Evolutionary conservation across 805 yeast species (phyloP), one percentile per base, ranked within the genome.

Genomic region (Kazachstania taianensis): DNA sequence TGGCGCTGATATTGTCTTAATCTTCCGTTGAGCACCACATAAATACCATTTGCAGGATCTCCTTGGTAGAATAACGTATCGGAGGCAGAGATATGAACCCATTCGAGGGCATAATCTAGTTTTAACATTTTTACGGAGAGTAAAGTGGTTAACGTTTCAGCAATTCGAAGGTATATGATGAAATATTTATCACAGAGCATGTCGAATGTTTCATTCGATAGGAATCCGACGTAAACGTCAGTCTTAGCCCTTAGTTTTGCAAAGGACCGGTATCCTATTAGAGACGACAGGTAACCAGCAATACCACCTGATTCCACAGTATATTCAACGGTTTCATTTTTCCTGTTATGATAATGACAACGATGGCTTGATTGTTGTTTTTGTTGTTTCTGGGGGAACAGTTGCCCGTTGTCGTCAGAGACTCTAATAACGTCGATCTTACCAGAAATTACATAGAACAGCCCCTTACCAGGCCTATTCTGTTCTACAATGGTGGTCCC

Each of bases 1-100:
- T 41, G 35, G 10, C 40, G 33, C 32, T 45, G 55, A 14, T 78
- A 64, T 4, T 86, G 80, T 32, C 96, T 66, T 44, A 87, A 67
- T 36, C 97, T 70, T 5, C 97, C 97, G 59, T 85, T 87, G 19
- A 89, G 58, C 1, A 89, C 92, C 29, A 87, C 75, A 50, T 85
- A 89, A 26, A 89, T 82, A 15, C 96, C 94, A 53, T 85, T 87
- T 0, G 97, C 94, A 14, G 72, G 70, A 35, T 84, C 92, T 2
- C 85, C 94, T 53, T 89, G 92, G 2, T 75, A 69, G 49, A 81
- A 85, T 15, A 92, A 57, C 0, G 78, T 69, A 33, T 79, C 78
- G 0, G 96, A 95, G 2, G 96, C 89, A n/a, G 76, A 76, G 9
- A 82, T 66, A 40, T 85, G 95, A 28, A 87, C 75, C 97, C 97